Evolutionary conservation across 1,284 basidiomycete species (phyloP).

Genomic region (Phellopilus nigrolimitatus): DNA sequence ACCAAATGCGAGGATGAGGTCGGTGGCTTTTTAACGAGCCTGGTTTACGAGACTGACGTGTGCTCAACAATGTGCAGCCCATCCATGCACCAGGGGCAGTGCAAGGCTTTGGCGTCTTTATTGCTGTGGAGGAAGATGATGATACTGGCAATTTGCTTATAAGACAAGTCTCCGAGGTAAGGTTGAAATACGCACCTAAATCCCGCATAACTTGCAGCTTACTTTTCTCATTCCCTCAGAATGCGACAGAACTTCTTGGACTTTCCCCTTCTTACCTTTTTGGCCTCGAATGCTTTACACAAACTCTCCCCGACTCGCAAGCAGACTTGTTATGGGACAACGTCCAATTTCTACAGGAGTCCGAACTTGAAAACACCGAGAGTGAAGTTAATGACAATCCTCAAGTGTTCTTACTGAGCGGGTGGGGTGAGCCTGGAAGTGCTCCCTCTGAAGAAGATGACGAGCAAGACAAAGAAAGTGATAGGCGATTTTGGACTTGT

Average conservation of each 20-base stretch:
- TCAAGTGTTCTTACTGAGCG: slow-evolving; percentile 70
- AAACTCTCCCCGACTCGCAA: slow-evolving; percentile 66
- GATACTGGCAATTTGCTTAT: slow-evolving; percentile 59
- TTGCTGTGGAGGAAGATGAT: slow-evolving; percentile 67
- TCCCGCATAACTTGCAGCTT: not conserved
- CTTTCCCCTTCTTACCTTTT: slow-evolving; percentile 78
- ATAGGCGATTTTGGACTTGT: slow-evolving; percentile 66
- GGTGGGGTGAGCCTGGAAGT: slow-evolving; percentile 63
- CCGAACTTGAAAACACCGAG: slow-evolving; percentile 31
- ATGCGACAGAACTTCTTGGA: slow-evolving; percentile 65
- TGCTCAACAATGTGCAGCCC: slow-evolving; percentile 42
- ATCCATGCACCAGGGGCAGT: slow-evolving; percentile 84
- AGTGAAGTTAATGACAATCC: slow-evolving; percentile 51
- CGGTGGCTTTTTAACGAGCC: slow-evolving; percentile 18
- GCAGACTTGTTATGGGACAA: slow-evolving; percentile 76
- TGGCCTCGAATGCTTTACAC: slow-evolving; percentile 71
- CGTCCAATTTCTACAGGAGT: slow-evolving; percentile 61
- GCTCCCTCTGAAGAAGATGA: slow-evolving; percentile 33
- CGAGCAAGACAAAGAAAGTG: slow-evolving; percentile 32
- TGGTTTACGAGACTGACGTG: not conserved
- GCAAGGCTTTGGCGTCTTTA: slow-evolving; percentile 81
- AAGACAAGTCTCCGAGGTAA: slow-evolving; percentile 80
- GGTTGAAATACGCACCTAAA: slow-evolving; percentile 20
- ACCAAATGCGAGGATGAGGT: slow-evolving; percentile 81
- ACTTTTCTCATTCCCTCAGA: slow-evolving; percentile 37